Evolutionary conservation across 768 basidiomycete species (phyloP), one percentile per base, ranked within the genome.

Genomic region (Lactarius quietus): DNA sequence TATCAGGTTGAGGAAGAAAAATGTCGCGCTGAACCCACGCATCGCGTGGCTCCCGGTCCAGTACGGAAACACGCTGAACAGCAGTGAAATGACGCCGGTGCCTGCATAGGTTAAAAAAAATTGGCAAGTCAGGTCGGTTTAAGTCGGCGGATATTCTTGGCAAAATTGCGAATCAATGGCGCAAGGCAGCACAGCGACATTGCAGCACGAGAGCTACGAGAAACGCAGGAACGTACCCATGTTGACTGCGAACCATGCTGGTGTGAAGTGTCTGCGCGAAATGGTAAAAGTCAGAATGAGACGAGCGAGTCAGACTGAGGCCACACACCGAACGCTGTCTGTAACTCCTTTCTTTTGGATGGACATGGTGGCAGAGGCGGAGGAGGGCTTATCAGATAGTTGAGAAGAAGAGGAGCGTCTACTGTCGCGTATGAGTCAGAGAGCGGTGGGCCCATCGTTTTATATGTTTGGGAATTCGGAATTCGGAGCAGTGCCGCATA

Each of bases 221-320:
- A 14, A 26, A 41, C 41, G 17, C 18, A 20, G 7, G 41, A 26
- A 48, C 78, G 59, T 48, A 81, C 81, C 85, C 84, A 86, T 86
- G 57, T 77, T 79, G 15, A 81, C 78, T 6, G 83, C 77, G 66
- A 83, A 83, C 85, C 85, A 86, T 74, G 81, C 79, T 63, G 82
- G 82, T 3, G 82, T 79, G 63, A 86, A 86, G 71, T 84, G 77
- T 33, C 83, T 82, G 56, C 2, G 26, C 61, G 9, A 14, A 15
- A 59, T 17, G 29, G 41, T n/a, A 53, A 18, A 9, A 26, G 17
- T 33, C 1, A 43, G 6, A 35, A 39, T 9, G n/a, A 7, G 29
- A 6, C 17, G 14, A 26, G 26, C 6, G 3, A 6, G n/a, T 28
- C 48, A 28, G 10, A 51, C 48, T 23, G 5, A 57, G 45, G 60